phyloP scores from a whole-genome alignment of 768 basidiomycete species.

The Psilocybe azurescens region DNA sequence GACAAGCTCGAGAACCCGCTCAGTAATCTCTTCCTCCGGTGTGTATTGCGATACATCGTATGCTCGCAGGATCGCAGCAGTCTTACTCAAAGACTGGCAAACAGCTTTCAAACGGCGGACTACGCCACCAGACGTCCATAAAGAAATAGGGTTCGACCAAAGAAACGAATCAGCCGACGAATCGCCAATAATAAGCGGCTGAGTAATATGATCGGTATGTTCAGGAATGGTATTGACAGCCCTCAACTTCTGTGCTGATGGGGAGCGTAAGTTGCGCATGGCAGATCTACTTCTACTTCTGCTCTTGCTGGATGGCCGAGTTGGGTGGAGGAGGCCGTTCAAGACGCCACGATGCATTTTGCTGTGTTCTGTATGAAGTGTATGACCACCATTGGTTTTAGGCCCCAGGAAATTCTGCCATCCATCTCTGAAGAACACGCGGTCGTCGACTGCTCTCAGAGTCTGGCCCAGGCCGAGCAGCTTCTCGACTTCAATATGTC shows the following conservation, averaged over 20 bases:
- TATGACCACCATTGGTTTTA: constrained; percentile 24
- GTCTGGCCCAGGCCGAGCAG: constrained; percentile 57
- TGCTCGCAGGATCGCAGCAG: constrained; percentile 63
- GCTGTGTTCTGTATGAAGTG: constrained; percentile 19
- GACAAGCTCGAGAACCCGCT: constrained; percentile 74
- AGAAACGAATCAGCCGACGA: constrained; percentile 66
- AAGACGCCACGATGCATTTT: neutral
- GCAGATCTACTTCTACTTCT: constrained; percentile 29
- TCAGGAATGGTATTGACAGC: constrained; percentile 20
- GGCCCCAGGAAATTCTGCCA: constrained; percentile 49
- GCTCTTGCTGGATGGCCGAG: constrained; percentile 26
- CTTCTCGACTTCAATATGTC: constrained; percentile 59
- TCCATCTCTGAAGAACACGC: constrained; percentile 65
- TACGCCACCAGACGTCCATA: constrained; percentile 67
- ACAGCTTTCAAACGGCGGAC: constrained; percentile 75
- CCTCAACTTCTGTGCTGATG: constrained; percentile 7
- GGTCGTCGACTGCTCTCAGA: constrained; percentile 69
- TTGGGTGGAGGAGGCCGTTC: constrained; percentile 5
- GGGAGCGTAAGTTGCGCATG: constrained; percentile 17
- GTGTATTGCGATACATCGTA: constrained; percentile 74
- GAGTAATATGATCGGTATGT: constrained; percentile 33
- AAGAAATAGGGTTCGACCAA: constrained; percentile 63
- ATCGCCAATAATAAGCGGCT: constrained; percentile 81
- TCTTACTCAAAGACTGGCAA: constrained; percentile 69
- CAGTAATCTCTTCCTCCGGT: constrained; percentile 67